Conservation (phyloP, 805 yeast genomes). For the Candida piceae region DNA sequence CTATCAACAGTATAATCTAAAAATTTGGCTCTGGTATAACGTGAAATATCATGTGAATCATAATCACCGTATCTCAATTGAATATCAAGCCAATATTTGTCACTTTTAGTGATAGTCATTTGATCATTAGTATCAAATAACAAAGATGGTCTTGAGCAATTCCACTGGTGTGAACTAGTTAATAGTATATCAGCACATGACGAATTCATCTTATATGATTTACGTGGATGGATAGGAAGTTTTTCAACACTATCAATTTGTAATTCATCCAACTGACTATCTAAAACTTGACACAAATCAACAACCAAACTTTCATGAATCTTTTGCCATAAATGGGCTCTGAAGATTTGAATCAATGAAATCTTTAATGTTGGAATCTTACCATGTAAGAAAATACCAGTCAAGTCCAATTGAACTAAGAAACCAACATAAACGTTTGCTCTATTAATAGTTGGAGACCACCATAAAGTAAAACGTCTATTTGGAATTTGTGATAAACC, state of each 20-base stretch:
- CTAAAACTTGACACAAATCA: constrained; percentile 89
- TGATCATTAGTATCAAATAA: constrained; percentile 66
- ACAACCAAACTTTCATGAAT: constrained; percentile 94
- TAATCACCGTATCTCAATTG: constrained; percentile 95
- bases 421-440: constrained; percentile 98
- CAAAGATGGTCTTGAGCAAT: constrained; percentile 74
- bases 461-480: constrained; percentile 95
- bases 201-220: constrained; percentile 95
- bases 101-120: constrained; percentile 50
- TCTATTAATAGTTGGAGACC: constrained; percentile 98
- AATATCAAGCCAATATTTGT: constrained; percentile 90
- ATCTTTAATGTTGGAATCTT: constrained; percentile 96
- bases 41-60: constrained; percentile 93
- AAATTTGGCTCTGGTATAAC: constrained; percentile 89
- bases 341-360: constrained; percentile 89
- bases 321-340: constrained; percentile 99
- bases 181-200: constrained; percentile 89
- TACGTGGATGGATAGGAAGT: constrained; percentile 92
- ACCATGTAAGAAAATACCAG: constrained; percentile 96
- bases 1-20: constrained; percentile 90
- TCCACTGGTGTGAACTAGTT: constrained; percentile 75
- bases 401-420: constrained; percentile 89
- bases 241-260: constrained; percentile 85
- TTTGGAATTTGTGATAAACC: constrained; percentile 98
- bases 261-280: constrained; percentile 75